phyloP scores from a whole-genome alignment of 2,329 filamentous ascomycete species.

The Talaromyces islandicus region DNA sequence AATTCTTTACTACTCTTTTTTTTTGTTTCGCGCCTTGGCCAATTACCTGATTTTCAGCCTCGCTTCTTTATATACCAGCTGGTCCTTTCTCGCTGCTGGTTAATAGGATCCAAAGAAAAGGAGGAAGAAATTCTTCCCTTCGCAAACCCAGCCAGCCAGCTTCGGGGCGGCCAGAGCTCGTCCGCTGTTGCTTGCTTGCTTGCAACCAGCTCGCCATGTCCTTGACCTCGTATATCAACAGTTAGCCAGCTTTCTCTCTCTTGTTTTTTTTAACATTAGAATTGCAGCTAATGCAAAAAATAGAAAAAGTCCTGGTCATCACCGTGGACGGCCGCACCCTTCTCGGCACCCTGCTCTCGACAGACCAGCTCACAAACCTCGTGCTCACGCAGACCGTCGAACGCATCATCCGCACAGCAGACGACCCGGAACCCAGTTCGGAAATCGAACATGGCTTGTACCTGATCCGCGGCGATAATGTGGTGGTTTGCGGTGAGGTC shows the following conservation, averaged over 20 bases:
- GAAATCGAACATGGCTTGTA: slow-evolving; percentile 83
- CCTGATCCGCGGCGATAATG: slow-evolving; percentile 88
- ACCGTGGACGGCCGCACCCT: slow-evolving; percentile 88
- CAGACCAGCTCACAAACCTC: slow-evolving; percentile 88
- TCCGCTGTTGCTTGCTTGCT: not conserved
- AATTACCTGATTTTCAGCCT: not conserved
- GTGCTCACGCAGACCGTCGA: slow-evolving; percentile 80
- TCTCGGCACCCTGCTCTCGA: slow-evolving; percentile 74
- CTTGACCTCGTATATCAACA: slow-evolving; percentile 49
- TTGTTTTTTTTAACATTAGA: not conserved
- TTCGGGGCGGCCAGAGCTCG: not conserved
- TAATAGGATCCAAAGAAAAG: not conserved
- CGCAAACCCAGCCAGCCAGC: not conserved
- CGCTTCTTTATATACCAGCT: not conserved
- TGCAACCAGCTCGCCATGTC: slow-evolving; percentile 39
- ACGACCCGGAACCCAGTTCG: slow-evolving; percentile 74
- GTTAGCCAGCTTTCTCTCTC: slow-evolving; percentile 30
- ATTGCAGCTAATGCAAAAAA: slow-evolving; percentile 29
- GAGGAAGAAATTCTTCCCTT: not conserved
- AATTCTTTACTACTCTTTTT: not conserved
- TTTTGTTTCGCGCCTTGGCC: not conserved
- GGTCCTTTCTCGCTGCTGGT: not conserved
- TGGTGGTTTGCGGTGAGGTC: slow-evolving; percentile 81
- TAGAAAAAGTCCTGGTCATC: slow-evolving; percentile 81
- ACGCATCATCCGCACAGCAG: slow-evolving; percentile 78